Evolutionary conservation across 2,329 filamentous ascomycete genomes (phyloP).

Genomic region (Microdochium trichocladiopsis): DNA sequence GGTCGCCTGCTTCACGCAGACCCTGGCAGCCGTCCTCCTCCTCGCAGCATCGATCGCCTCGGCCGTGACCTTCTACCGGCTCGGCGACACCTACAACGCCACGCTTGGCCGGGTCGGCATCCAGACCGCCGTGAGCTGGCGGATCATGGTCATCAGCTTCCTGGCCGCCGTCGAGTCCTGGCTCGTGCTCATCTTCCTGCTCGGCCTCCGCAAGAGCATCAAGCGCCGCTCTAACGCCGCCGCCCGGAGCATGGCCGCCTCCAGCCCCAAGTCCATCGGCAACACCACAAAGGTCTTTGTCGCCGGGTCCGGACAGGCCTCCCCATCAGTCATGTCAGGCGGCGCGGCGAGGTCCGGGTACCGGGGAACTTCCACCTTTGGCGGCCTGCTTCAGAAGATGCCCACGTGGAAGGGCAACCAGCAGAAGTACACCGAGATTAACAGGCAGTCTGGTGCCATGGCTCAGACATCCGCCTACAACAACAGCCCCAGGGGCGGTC

Average conservation of each 20-base stretch:
- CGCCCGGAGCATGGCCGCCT: background rate
- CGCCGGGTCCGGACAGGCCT: background rate
- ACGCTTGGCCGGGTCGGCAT: constrained; percentile 16
- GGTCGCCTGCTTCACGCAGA: constrained; percentile 7
- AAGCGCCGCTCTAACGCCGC: background rate
- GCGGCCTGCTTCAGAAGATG: constrained; percentile 12
- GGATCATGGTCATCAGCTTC: constrained; percentile 18
- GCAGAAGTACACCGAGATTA: constrained; percentile 23
- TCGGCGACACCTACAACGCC: constrained; percentile 17
- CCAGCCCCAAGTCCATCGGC: background rate
- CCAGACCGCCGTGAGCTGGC: constrained; percentile 8
- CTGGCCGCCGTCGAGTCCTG: constrained; percentile 15
- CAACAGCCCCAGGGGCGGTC: constrained; percentile 3
- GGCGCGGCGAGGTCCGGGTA: constrained; percentile 4
- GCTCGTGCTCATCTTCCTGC: constrained; percentile 8
- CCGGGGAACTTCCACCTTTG: background rate
- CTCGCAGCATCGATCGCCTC: constrained; percentile 16
- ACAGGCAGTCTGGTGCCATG: constrained; percentile 12
- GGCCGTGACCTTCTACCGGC: constrained; percentile 13
- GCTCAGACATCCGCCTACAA: background rate
- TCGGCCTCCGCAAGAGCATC: background rate
- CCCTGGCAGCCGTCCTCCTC: constrained; percentile 16
- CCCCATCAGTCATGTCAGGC: background rate
- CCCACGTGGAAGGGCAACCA: constrained; percentile 11
- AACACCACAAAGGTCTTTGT: background rate